These are phyloP conservation scores for Pichia sp. DNA, from an alignment of 1,139 yeast species.

Conservation along the genomic window DNA sequence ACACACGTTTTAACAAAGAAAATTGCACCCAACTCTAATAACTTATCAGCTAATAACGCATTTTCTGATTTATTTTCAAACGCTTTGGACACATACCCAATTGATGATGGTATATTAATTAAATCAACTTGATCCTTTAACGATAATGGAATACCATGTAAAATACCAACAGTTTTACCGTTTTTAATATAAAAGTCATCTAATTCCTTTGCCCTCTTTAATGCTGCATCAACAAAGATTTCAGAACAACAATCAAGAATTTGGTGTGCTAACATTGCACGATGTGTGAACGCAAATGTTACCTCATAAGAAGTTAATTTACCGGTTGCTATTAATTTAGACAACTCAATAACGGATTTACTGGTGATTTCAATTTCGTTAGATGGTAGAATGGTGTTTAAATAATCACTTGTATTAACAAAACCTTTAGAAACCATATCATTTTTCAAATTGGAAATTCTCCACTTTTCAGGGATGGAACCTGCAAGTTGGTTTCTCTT, in stretches of 20 bases:
- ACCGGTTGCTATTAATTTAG: constrained; percentile 24
- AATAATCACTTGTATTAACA: constrained; percentile 17
- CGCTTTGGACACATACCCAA: constrained; percentile 36
- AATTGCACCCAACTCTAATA: constrained; percentile 24
- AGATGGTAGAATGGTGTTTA: constrained; percentile 29
- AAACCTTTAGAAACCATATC: constrained; percentile 15
- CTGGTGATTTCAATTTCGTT: constrained; percentile 23
- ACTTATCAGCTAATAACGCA: constrained; percentile 15
- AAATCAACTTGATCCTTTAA: constrained; percentile 45
- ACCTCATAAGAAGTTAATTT: constrained; percentile 38
- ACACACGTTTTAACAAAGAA: constrained; percentile 51
- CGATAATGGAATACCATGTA: constrained; percentile 65
- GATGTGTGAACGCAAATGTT: constrained; percentile 45
- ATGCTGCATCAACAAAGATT: constrained; percentile 33
- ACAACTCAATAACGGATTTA: constrained; percentile 7
- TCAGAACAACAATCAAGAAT: constrained; percentile 41
- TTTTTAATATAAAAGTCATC: constrained; percentile 33
- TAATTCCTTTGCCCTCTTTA: constrained; percentile 38
- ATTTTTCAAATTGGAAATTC: constrained; percentile 19
- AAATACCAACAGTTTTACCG: constrained; percentile 42
- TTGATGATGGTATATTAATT: constrained; percentile 37
- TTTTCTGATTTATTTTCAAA: constrained; percentile 29
- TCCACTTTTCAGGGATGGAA: constrained; percentile 28
- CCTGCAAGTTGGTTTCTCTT: constrained; percentile 4
- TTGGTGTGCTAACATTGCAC: constrained; percentile 55